Percentiles rank a stretch among this genome's conserved stretches.
phyloP scores from a whole-genome alignment of 2,329 filamentous ascomycete species.

The Calonectria hawksworthii region DNA sequence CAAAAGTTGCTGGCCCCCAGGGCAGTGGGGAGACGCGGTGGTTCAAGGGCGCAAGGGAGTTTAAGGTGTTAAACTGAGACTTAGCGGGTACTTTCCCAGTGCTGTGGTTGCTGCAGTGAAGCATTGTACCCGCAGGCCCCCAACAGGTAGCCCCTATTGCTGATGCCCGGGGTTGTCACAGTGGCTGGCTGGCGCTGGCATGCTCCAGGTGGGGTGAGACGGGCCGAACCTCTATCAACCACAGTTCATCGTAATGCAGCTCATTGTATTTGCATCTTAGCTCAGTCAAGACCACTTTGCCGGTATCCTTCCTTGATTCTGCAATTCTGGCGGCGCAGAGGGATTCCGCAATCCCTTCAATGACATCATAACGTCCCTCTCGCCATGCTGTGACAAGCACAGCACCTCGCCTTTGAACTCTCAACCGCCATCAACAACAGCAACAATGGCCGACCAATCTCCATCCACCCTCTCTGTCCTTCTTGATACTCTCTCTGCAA shows the following conservation, averaged over 20 bases:
- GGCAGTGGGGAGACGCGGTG: neutral
- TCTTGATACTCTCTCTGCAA: constrained; percentile 43
- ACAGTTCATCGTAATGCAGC: neutral
- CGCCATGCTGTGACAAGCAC: neutral
- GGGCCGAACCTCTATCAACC: constrained; percentile 3
- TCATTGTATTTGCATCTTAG: neutral
- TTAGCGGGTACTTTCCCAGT: neutral
- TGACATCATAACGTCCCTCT: neutral
- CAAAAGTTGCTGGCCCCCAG: neutral
- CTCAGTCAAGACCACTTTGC: neutral
- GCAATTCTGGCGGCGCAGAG: neutral
- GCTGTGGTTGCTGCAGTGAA: neutral
- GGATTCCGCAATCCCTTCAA: neutral
- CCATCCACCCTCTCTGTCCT: constrained; percentile 34
- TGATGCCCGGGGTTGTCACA: neutral
- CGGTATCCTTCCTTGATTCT: neutral
- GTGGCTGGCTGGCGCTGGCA: constrained; percentile 17
- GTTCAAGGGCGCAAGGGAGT: neutral
- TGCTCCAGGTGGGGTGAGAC: constrained; percentile 17
- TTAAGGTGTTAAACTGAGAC: neutral
- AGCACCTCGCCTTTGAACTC: neutral
- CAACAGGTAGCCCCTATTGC: neutral
- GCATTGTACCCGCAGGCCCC: neutral
- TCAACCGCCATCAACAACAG: constrained; percentile 5
- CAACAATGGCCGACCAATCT: constrained; percentile 29